Conservation (phyloP, 2,329 filamentous ascomycete species). For the Acrocalymma vagum region DNA sequence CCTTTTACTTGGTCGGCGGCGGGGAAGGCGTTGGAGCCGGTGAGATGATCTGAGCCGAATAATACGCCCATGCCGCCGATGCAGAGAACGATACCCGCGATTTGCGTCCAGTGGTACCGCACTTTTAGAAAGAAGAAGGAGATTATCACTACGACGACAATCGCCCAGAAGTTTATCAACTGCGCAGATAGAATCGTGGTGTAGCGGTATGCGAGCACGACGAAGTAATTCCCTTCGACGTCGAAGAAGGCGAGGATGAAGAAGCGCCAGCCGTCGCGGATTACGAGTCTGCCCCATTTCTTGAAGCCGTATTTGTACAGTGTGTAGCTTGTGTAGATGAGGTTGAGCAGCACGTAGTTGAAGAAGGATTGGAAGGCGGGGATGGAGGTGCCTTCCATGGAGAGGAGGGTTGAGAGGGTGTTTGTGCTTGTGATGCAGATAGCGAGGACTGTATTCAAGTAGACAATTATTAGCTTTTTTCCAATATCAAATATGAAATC, state of each 20-base stretch:
- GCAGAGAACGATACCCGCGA: conserved; percentile 86
- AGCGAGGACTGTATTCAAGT: conserved; percentile 47
- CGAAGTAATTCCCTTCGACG: conserved; percentile 97
- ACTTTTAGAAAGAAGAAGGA: conserved; percentile 86
- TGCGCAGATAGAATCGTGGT: conserved; percentile 93
- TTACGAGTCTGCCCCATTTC: conserved; percentile 70
- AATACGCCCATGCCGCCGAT: conserved; percentile 91
- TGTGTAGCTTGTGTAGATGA: conserved; percentile 83
- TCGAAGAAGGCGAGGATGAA: conserved; percentile 92
- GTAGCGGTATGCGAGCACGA: conserved; percentile 86
- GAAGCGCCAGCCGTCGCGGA: conserved; percentile 86
- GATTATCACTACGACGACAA: conserved; percentile 86
- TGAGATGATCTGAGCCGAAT: conserved; percentile 87
- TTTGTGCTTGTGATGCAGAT: conserved; percentile 93
- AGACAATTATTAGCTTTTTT: conserved; percentile 3
- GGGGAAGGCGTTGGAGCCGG: conserved; percentile 73
- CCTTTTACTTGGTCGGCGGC: conserved; percentile 82
- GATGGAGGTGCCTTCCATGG: conserved; percentile 74
- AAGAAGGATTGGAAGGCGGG: conserved; percentile 96
- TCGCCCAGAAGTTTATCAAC: conserved; percentile 98
- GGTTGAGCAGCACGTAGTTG: conserved; percentile 85
- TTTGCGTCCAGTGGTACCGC: conserved; percentile 87
- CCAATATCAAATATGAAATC: not conserved
- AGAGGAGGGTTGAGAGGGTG: conserved; percentile 84
- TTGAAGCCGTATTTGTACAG: conserved; percentile 81